Evolutionary conservation across 202 grass and related monocot species (phyloP).

Genomic region (Panicum hallii): DNA sequence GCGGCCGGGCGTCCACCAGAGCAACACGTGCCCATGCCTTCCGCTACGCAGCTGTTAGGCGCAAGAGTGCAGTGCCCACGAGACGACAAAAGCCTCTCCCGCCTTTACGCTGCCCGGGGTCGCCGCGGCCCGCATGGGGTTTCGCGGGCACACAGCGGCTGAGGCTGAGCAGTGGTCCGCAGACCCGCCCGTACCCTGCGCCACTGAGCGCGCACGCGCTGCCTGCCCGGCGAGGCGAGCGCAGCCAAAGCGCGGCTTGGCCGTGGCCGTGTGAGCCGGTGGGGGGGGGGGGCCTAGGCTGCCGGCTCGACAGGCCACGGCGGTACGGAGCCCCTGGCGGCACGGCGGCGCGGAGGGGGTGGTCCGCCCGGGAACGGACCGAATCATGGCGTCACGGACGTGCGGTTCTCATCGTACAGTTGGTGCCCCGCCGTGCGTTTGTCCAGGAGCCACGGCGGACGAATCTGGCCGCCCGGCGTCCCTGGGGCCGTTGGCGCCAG

Average conservation of each 20-base stretch:
- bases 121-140: neutral
- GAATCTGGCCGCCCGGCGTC: neutral
- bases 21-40: slow-evolving; percentile 10
- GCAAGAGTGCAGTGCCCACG: neutral
- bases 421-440: slow-evolving; percentile 11
- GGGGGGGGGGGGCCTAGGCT: neutral
- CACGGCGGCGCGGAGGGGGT: neutral
- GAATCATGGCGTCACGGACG: slow-evolving; percentile 35
- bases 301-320: neutral
- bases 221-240: neutral
- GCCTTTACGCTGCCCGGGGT: neutral
- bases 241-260: neutral
- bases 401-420: neutral
- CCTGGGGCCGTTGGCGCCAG: neutral
- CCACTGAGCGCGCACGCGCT: slow-evolving; percentile 18
- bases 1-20: neutral
- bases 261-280: neutral
- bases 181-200: neutral
- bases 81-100: slow-evolving; percentile 18
- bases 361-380: neutral
- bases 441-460: neutral
- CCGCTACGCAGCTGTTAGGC: neutral
- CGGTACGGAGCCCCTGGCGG: neutral
- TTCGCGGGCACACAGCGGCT: neutral
- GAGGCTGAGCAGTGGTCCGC: slow-evolving; percentile 28